Evolutionary conservation across 1,139 yeast genomes (phyloP), one percentile per base, ranked within the genome.

Genomic region (Debaryomyces sp.): DNA sequence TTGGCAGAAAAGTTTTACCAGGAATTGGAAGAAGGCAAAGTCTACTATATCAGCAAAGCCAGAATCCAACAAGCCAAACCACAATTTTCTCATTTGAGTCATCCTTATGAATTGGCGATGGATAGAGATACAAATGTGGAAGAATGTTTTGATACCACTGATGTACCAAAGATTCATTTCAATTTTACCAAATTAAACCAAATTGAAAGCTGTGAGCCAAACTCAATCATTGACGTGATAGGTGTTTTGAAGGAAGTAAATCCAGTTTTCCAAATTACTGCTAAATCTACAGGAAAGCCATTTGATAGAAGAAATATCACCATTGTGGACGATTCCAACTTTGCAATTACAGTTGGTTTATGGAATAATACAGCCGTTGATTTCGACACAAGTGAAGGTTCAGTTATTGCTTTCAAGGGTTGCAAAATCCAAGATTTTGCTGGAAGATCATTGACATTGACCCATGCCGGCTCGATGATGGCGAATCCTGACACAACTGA

Each of bases 321-420:
- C 4, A 74, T 95, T 55, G 98, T 91, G 24, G 99, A 95, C 66
- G 89, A 89, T 57, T 77, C 96, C 7, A 87, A 87, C 43, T 82
- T 79, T 56, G 85, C 91, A 6, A 82, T 92, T 42, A 79, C 82
- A 24, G 82, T 91, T 48, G 96, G 97, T 1, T 74, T 95, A 54
- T 95, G 99, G 99, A 94, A 92, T 59, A 85, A 86, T 56, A 78
- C 83, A 44, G 99, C 99, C 1, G 67, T 83, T 23, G 89, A 88
- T 47, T 95, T 94, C 64, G 75, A 71, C 50, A 68, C 81, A 24
- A 84, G 86, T n/a, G 85, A 78, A 50, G 97, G 96, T 24, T 80
- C 95, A 0, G 94, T 94, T n/a, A 73, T 94, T 44, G 98, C 97
- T 1, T 77, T 92, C 58, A 94, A 94, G 71, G 96, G 96, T 44